Conservation (phyloP, 257 asterid species). For the Ophiorrhiza pumila region DNA sequence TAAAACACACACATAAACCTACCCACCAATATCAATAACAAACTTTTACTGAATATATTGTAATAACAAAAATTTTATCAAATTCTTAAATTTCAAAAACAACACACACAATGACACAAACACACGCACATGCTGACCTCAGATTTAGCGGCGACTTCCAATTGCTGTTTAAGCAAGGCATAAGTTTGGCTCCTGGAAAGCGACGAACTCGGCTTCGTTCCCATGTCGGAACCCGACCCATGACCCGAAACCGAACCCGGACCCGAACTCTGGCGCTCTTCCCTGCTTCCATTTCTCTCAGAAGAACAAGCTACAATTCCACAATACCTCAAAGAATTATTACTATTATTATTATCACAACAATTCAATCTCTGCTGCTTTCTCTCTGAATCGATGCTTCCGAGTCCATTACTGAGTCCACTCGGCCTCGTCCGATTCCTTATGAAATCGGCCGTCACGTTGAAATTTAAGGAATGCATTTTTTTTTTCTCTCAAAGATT, state of each 20-base stretch:
- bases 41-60: too few relatives aligned
- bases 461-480: conserved; percentile 60
- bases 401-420: conserved; percentile 27
- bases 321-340: conserved; percentile 17
- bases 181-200: conserved; percentile 63
- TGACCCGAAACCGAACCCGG: conserved; percentile 32
- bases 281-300: conserved; percentile 25
- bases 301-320: conserved; percentile 46
- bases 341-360: neutral
- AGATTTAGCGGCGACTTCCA: conserved; percentile 78
- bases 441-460: conserved; percentile 25
- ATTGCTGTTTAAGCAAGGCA: conserved; percentile 71
- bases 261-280: conserved; percentile 31
- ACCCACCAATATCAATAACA: too few relatives aligned
- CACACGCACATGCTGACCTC: too few relatives aligned
- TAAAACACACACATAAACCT: too few relatives aligned
- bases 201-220: conserved; percentile 35
- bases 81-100: too few relatives aligned
- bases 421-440: conserved; percentile 27
- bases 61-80: too few relatives aligned
- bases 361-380: conserved; percentile 15
- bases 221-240: conserved; percentile 31
- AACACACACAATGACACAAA: too few relatives aligned
- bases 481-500: neutral
- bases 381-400: conserved; percentile 14